Percentiles rank a stretch among this genome's conserved stretches.
Evolutionary conservation across 192 early-diverging fungal species (phyloP).

Genomic region (Podochytrium sp.): DNA sequence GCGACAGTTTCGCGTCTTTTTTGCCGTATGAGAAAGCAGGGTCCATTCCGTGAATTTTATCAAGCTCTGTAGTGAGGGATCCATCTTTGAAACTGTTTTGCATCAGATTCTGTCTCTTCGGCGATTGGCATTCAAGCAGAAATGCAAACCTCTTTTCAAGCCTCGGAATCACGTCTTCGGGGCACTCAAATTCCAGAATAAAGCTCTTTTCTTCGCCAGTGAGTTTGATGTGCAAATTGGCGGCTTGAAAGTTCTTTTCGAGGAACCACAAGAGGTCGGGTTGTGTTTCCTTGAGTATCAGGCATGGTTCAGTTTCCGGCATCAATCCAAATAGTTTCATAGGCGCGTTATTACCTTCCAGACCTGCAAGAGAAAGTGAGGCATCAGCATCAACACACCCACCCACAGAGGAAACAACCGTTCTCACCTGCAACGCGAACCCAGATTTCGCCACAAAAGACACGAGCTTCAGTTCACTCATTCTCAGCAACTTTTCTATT

Average conservation of each 20-base stretch:
- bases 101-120: neutral
- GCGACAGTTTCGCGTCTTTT: conserved; percentile 54
- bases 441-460: conserved; percentile 23
- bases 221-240: conserved; percentile 36
- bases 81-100: conserved; percentile 51
- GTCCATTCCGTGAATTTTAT: conserved; percentile 64
- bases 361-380: neutral
- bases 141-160: conserved; percentile 40
- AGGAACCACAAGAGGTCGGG: conserved; percentile 46
- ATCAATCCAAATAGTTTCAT: neutral
- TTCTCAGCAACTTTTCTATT: no score
- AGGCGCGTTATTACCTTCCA: conserved; percentile 27
- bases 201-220: conserved; percentile 56
- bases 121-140: neutral
- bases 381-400: neutral
- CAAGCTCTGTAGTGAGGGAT: conserved; percentile 46
- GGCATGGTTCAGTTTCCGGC: neutral
- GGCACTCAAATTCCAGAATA: conserved; percentile 52
- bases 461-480: conserved; percentile 28
- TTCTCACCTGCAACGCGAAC: conserved; percentile 32
- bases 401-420: neutral
- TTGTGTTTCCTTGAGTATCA: conserved; percentile 28
- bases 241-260: conserved; percentile 50
- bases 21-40: conserved; percentile 47
- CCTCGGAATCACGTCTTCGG: conserved; percentile 42